Evolutionary conservation across 2,329 filamentous ascomycete species (phyloP).

Genomic region (Colletotrichum sp.): DNA sequence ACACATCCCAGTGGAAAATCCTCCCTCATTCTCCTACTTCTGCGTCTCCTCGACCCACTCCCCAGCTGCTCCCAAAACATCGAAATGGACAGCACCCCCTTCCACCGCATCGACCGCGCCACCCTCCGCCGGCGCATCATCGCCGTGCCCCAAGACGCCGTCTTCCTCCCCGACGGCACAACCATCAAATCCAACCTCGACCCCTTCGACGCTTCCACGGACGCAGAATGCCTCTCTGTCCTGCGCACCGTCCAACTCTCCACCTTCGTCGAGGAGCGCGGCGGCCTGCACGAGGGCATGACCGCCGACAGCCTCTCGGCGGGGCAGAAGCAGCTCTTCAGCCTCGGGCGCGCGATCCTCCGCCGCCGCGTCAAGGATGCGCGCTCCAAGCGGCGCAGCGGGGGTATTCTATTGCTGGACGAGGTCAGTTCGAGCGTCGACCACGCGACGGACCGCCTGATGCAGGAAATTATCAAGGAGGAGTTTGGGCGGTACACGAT

Average conservation of each 20-base stretch:
- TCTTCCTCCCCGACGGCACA: slow-evolving; percentile 46
- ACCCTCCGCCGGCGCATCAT: slow-evolving; percentile 46
- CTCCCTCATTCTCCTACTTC: slow-evolving; percentile 34
- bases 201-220: slow-evolving; percentile 28
- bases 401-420: slow-evolving; percentile 43
- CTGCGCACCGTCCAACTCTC: slow-evolving; percentile 34
- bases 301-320: slow-evolving; percentile 50
- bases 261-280: slow-evolving; percentile 26
- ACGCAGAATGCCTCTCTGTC: slow-evolving; percentile 29
- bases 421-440: slow-evolving; percentile 50
- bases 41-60: slow-evolving; percentile 37
- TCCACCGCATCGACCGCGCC: slow-evolving; percentile 38
- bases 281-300: slow-evolving; percentile 36
- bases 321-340: slow-evolving; percentile 66
- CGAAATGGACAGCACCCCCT: slow-evolving; percentile 41
- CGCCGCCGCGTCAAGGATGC: slow-evolving; percentile 38
- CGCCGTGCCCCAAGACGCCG: slow-evolving; percentile 52
- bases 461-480: slow-evolving; percentile 43
- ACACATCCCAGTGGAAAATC: slow-evolving; percentile 35
- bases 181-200: slow-evolving; percentile 43
- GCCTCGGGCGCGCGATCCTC: slow-evolving; percentile 60
- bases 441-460: slow-evolving; percentile 42
- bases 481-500: slow-evolving; percentile 58
- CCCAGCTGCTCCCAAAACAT: slow-evolving; percentile 26
- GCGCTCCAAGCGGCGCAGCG: slow-evolving; percentile 10